A percentile compares a stretch with the other conserved stretches of the same genome.
Evolutionary conservation across 164 flowering plant genomes (phyloP).

Genomic region (Sedum album): DNA sequence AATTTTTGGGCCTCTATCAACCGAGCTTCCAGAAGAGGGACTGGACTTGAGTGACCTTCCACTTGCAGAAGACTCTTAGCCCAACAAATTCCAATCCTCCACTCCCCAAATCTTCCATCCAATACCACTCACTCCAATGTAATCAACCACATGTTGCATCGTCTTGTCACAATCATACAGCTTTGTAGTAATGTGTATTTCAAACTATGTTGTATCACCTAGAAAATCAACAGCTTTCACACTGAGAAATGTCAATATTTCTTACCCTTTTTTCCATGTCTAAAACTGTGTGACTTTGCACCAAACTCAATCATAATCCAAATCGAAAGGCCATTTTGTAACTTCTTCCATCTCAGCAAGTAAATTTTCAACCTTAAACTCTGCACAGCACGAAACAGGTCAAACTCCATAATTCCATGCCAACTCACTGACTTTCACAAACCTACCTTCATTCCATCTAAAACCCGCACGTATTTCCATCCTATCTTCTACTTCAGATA

Average conservation of each 20-base stretch:
- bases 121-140: not conserved
- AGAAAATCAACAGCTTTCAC: not conserved
- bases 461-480: not conserved
- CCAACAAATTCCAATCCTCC: not conserved
- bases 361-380: not conserved
- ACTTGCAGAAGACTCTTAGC: slow-evolving; percentile 31
- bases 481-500: not conserved
- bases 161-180: too few relatives aligned
- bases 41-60: slow-evolving; percentile 60
- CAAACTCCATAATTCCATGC: not conserved
- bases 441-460: not conserved
- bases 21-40: slow-evolving; percentile 57
- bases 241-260: not conserved
- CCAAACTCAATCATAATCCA: not conserved
- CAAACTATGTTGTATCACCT: not conserved
- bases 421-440: not conserved
- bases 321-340: not conserved
- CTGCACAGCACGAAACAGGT: not conserved
- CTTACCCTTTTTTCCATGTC: not conserved
- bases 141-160: not conserved
- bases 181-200: not conserved
- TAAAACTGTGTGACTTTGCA: not conserved
- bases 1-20: slow-evolving; percentile 53
- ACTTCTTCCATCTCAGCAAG: not conserved
- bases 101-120: not conserved